Evolutionary conservation across 495 filamentous ascomycete genomes (phyloP).

Genomic region (Penicillium cosmopolitanum): DNA sequence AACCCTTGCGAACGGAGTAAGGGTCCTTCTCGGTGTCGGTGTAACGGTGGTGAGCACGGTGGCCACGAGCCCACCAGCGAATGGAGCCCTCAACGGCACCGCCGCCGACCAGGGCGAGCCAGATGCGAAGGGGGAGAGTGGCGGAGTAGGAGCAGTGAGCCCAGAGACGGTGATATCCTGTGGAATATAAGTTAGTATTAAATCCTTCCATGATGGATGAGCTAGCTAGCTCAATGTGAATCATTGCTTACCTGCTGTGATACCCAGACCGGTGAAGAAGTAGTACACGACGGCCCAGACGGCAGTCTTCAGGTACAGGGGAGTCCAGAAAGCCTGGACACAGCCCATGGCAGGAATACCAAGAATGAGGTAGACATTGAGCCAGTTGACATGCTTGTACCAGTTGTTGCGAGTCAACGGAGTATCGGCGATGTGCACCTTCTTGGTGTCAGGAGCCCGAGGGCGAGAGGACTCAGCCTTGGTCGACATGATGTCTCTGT

Average conservation of each 20-base stretch:
- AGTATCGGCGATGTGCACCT: slow-evolving; percentile 60
- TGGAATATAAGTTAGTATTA: neutral
- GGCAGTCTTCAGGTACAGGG: slow-evolving; percentile 73
- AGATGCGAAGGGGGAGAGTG: slow-evolving; percentile 84
- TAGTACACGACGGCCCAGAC: slow-evolving; percentile 87
- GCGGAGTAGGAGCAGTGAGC: slow-evolving; percentile 95
- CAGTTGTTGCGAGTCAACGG: slow-evolving; percentile 86
- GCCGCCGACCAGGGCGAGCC: slow-evolving; percentile 87
- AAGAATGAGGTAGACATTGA: slow-evolving; percentile 86
- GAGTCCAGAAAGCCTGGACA: slow-evolving; percentile 80
- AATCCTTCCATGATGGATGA: neutral
- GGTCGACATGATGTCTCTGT: slow-evolving; percentile 41
- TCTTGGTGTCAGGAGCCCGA: slow-evolving; percentile 51
- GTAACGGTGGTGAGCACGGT: slow-evolving; percentile 97
- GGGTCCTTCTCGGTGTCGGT: slow-evolving; percentile 99
- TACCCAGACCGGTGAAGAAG: slow-evolving; percentile 87
- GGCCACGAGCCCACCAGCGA: slow-evolving; percentile 95
- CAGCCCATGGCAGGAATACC: slow-evolving; percentile 78
- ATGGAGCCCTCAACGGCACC: slow-evolving; percentile 96
- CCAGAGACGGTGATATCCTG: slow-evolving; percentile 90
- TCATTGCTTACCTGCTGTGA: slow-evolving; percentile 71
- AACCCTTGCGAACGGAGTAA: slow-evolving; percentile 97
- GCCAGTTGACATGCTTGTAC: slow-evolving; percentile 97
- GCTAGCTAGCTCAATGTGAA: neutral
- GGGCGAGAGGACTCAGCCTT: slow-evolving; percentile 41